Conservation (phyloP, 768 basidiomycete species). For the Chalciporus pseudorubinellus region DNA sequence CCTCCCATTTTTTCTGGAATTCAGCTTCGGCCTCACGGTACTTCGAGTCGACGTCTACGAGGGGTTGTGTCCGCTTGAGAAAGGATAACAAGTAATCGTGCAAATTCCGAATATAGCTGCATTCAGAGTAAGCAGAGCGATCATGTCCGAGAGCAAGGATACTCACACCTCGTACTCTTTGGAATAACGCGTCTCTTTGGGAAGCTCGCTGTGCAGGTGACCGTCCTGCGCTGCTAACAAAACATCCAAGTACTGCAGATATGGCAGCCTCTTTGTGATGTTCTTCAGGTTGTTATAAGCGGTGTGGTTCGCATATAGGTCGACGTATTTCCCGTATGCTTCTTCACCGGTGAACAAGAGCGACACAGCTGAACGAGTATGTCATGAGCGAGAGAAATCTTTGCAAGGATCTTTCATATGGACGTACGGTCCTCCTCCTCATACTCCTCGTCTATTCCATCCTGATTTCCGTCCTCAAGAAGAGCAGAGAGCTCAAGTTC, state of each 20-base stretch:
- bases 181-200: constrained; percentile 61
- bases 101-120: constrained; percentile 79
- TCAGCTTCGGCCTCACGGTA: constrained; percentile 62
- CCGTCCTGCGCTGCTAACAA: constrained; percentile 64
- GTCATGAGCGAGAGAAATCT: constrained; percentile 3
- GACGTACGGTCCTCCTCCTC: constrained; percentile 87
- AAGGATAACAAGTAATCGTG: constrained; percentile 86
- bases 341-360: constrained; percentile 96
- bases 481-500: constrained; percentile 80
- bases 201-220: constrained; percentile 63
- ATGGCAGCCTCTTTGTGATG: constrained; percentile 78
- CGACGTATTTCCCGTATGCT: constrained; percentile 90
- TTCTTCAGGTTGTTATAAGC: constrained; percentile 88
- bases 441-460: constrained; percentile 61
- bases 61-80: constrained; percentile 77
- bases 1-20: constrained; percentile 81
- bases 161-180: constrained; percentile 81
- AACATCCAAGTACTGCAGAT: constrained; percentile 90
- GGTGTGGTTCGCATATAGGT: constrained; percentile 85
- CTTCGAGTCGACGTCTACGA: constrained; percentile 71
- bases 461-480: constrained; percentile 72
- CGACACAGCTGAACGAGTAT: constrained; percentile 56
- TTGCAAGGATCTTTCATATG: background rate
- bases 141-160: constrained; percentile 3
- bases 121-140: constrained; percentile 7